Base-by-base conservation (phyloP, 305 asterid species). In the Fraxinus angustifolia region DNA sequence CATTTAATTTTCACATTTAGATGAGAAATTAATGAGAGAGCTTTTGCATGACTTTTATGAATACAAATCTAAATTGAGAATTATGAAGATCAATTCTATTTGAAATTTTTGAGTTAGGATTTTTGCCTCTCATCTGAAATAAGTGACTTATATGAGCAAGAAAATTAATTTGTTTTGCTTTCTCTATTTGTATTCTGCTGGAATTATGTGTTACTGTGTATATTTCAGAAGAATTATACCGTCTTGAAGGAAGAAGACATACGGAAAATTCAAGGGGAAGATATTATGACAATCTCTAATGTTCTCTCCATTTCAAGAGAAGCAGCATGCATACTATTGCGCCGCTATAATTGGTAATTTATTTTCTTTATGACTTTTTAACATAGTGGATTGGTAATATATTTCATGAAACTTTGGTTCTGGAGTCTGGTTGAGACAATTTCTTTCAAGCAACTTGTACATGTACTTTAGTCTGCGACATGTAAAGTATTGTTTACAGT, bases 271-370 rank as follows among this genome's bases (percentile, higher is more conserved):
- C 98, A 94, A 80, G 93, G 80, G 72, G 97, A 93, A 77, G 97
- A 92, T 85, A 88, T 94, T 60, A 89, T 88, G 48, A 86, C 81
- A 88, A 90, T 93, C 83, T 88, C 96, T 45, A 84, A 88, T 40
- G 97, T 94, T 56, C 97, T 94, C 79, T 91, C 97, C 62, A 88
- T 94, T 84, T 83, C 94, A 74, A 90, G 92, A 83, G 97, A 87
- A 81, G 88, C 91, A 40, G 97, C 98, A 48, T 93, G 95, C 89
- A 86, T 92, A 74, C 87, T 94, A 38, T 88, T 94, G 89, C 94
- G 92, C 58, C 89, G 88, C 70, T 92, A 88, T 86, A 93, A 92
- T 85, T 94, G 98, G 98, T 94, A 92, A 80, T 48, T 3, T n/a
- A 58, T 78, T 33, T 80, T 23, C 86, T 72, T 67, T 75, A 50